Conservation (phyloP, 805 yeast genomes). For the Brettanomyces nanus region DNA sequence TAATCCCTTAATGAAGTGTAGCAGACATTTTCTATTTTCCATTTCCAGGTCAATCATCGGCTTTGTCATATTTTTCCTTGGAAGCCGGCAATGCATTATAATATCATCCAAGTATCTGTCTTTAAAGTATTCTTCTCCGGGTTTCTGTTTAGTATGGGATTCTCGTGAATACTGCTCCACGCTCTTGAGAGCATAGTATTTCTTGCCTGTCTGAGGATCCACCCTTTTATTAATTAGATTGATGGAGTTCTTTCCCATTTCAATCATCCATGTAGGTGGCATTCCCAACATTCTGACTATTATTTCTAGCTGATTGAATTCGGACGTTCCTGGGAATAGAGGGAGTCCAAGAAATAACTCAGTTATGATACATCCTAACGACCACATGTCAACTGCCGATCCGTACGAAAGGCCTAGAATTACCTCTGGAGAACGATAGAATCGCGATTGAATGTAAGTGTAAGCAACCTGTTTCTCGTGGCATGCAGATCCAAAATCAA, state of each 20-base stretch:
- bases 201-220: constrained; percentile 24
- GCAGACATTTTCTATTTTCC: constrained; percentile 58
- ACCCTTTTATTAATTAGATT: constrained; percentile 42
- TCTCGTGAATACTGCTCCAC: constrained; percentile 43
- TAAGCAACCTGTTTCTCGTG: constrained; percentile 84
- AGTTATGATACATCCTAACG: constrained; percentile 52
- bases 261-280: constrained; percentile 96
- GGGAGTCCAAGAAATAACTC: constrained; percentile 75
- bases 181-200: constrained; percentile 28
- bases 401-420: constrained; percentile 88
- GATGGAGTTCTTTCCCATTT: constrained; percentile 79
- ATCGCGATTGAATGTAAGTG: constrained; percentile 87
- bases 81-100: constrained; percentile 64
- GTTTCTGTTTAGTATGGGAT: constrained; percentile 54
- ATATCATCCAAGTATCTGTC: constrained; percentile 60
- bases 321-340: constrained; percentile 89
- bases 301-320: constrained; percentile 80
- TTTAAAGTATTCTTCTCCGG: constrained; percentile 78
- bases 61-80: constrained; percentile 48
- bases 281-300: constrained; percentile 74
- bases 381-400: constrained; percentile 82
- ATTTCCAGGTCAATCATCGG: constrained; percentile 59
- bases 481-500: constrained; percentile 95
- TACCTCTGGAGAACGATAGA: constrained; percentile 93
- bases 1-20: constrained; percentile 72